These are phyloP conservation scores for Wickerhamomyces subpelliculosus DNA, from an alignment of 805 yeast species.

Conservation along the genomic window DNA sequence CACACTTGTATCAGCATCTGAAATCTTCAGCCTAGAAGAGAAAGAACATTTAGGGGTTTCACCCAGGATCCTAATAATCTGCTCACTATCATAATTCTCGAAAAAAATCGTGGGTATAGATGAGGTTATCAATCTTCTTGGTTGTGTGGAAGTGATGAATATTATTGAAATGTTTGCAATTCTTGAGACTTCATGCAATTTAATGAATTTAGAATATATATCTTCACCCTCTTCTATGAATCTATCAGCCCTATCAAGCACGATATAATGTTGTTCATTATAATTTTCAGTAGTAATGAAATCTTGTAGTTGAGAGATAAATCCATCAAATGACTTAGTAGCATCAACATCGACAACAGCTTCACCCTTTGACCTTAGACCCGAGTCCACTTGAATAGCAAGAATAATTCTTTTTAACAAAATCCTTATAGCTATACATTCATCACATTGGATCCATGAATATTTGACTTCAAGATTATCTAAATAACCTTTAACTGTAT, in stretches of 20 bases:
- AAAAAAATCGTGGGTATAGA: conserved; percentile 14
- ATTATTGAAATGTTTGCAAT: conserved; percentile 13
- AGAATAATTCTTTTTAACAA: conserved; percentile 15
- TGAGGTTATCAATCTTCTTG: conserved; percentile 13
- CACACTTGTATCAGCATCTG: not conserved
- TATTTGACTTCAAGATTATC: conserved; percentile 4
- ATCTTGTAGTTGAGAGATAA: conserved; percentile 10
- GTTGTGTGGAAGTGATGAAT: conserved; percentile 12
- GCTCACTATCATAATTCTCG: conserved; percentile 11
- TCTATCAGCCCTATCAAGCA: conserved; percentile 19
- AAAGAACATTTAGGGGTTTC: conserved; percentile 5
- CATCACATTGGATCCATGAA: conserved; percentile 18
- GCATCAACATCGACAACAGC: conserved; percentile 6
- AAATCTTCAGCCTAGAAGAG: conserved; percentile 3
- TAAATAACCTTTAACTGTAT: conserved; percentile 8
- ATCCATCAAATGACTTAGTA: conserved; percentile 15
- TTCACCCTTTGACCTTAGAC: conserved; percentile 2
- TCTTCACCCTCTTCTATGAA: conserved; percentile 17
- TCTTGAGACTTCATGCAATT: conserved; percentile 13
- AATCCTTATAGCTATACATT: conserved; percentile 18
- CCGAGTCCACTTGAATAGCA: conserved; percentile 9
- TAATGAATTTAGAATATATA: conserved; percentile 11
- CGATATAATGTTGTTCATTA: conserved; percentile 14
- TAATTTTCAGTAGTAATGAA: conserved; percentile 6
- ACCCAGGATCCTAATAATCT: conserved; percentile 7